Evolutionary conservation across 306 rosid species (phyloP), one percentile per base, ranked within the genome.

Genomic region (Sphenostylis stenocarpa): DNA sequence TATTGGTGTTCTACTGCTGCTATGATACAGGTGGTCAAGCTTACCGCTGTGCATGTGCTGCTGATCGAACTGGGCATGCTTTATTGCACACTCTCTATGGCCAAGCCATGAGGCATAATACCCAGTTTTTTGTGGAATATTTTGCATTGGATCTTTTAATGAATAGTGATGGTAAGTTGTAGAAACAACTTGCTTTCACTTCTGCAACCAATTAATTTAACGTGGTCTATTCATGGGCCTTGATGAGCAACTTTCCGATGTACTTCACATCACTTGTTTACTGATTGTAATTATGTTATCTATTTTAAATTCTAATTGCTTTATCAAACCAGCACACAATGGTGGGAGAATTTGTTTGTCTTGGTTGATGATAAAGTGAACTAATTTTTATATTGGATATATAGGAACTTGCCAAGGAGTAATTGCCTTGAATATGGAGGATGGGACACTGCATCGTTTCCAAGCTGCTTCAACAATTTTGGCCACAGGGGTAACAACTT

Each of bases 21-120:
- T 70, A 47, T 81, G 73, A 67, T 77, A 58, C 81, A 93, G 97
- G 97, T 77, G 94, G 96, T 44, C 97, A 93, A 85, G 97, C 97
- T 49, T 93, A 89, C 44, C 97, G 97, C 9, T 93, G 97, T 89
- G 97, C 97, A 66, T 93, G 97, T 82, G 97, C 96, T 65, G 97
- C 97, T 81, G 97, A 90, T 76, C 84, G 97, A 87, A 93, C 96
- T 28, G 97, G 97, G 66, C 96, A 93, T 89, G 97, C 97, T 76
- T 83, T 93, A 33, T 81, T 93, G 76, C 96, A 93, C 77, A 85
- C 96, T 82, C 96, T 93, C 26, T 93, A 93, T 72, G 97, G 96
- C 64, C 96, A 90, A 79, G 96, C 96, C 68, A 93, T 93, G 97
- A 93, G 79, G 77, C 97, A 93, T 57, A 90, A 90, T 80, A 93